Evolutionary conservation across 441 rosid species (phyloP).

Genomic region (Gossypium armourianum): DNA sequence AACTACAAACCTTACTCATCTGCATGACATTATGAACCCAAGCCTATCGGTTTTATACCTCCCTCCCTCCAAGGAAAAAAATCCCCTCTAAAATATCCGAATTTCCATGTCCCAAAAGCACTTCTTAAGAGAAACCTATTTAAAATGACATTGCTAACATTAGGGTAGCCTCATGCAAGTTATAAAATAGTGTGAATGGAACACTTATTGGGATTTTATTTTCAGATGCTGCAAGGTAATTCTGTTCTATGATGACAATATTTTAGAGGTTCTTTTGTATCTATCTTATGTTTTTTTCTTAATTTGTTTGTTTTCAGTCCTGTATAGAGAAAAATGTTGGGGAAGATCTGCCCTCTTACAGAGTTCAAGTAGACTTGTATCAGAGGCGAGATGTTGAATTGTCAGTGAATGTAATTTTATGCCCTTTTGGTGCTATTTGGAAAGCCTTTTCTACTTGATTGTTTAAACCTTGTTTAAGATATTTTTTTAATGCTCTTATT

Average conservation of each 20-base stretch:
- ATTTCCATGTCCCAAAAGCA: not conserved
- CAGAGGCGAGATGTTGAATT: constrained; percentile 42
- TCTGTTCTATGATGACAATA: not conserved
- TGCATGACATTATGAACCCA: not conserved
- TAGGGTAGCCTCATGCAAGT: not conserved
- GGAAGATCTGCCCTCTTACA: constrained; percentile 44
- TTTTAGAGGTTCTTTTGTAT: not conserved
- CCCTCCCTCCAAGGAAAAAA: not conserved
- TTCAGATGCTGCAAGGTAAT: not conserved
- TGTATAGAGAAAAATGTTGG: constrained; percentile 25
- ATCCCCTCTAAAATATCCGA: not conserved
- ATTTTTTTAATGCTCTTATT: not conserved
- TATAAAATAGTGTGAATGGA: not conserved
- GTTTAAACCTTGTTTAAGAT: not conserved
- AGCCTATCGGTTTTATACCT: not conserved
- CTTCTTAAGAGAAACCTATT: not conserved
- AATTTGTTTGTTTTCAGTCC: constrained; percentile 28
- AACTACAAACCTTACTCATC: not conserved
- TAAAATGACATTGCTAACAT: not conserved
- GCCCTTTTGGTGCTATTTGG: constrained; percentile 12
- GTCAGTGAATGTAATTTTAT: constrained; percentile 50
- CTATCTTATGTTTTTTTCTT: constrained; percentile 2
- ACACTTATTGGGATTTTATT: not conserved
- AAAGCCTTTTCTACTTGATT: not conserved
- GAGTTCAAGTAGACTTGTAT: constrained; percentile 44